Percentiles rank a stretch among this genome's conserved stretches.
These are phyloP conservation scores for Kondoa malvinella DNA, from an alignment of 768 basidiomycete genomes.

Conservation along the genomic window DNA sequence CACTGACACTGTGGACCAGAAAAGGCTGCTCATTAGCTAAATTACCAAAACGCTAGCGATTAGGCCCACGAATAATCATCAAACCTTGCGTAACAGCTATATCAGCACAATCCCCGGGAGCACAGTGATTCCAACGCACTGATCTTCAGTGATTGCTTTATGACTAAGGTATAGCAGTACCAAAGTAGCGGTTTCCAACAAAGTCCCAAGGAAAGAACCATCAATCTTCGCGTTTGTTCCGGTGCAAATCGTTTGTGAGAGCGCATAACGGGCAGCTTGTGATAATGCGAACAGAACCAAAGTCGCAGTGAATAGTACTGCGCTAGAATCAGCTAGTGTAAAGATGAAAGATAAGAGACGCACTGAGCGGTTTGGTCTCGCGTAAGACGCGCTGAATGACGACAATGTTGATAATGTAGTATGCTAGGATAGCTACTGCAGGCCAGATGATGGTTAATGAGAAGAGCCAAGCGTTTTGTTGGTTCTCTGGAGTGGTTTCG, in stretches of 20 bases:
- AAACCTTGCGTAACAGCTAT: no score
- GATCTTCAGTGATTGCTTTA: constrained; percentile 77
- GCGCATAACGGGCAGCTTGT: constrained; percentile 40
- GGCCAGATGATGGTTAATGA: constrained; percentile 67
- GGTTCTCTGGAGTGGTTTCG: constrained; percentile 44
- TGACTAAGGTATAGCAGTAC: constrained; percentile 57
- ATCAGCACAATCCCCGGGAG: no score
- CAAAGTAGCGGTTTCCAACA: constrained; percentile 62
- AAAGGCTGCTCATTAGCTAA: no score
- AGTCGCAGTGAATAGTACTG: constrained; percentile 54
- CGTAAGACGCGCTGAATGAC: constrained; percentile 59
- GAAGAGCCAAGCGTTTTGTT: constrained; percentile 60
- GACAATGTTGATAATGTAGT: constrained; percentile 59
- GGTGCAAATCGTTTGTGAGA: constrained; percentile 57
- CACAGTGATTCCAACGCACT: no score
- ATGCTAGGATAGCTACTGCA: constrained; percentile 48
- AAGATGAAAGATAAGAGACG: not conserved
- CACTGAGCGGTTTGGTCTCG: constrained; percentile 47
- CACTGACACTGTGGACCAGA: no score
- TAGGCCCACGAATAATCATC: not conserved
- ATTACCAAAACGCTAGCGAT: no score
- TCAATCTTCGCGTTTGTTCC: constrained; percentile 51
- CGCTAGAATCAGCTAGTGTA: not conserved
- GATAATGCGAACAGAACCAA: constrained; percentile 59
- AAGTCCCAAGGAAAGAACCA: constrained; percentile 67